Evolutionary conservation across 1,284 basidiomycete species (phyloP).

Genomic region (Anthracocystis panici-leucophaei): DNA sequence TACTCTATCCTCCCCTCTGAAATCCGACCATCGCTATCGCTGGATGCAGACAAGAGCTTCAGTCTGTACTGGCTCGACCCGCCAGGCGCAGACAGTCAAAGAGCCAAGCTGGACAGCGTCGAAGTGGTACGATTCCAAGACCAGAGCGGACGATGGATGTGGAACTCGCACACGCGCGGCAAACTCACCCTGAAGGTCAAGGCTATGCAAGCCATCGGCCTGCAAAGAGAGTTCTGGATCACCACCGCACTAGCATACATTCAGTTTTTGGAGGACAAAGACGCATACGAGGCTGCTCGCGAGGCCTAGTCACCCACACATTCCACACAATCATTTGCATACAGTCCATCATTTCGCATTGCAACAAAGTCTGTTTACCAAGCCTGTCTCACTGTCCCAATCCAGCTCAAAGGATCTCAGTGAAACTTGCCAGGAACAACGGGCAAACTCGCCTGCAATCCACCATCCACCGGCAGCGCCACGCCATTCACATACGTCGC

Average conservation of each 20-base stretch:
- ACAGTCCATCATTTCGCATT: slow-evolving; percentile 1
- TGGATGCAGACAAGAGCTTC: slow-evolving; percentile 58
- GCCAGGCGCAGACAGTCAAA: neutral
- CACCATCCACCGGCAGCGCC: slow-evolving; percentile 87
- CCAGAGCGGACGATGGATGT: slow-evolving; percentile 53
- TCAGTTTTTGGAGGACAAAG: slow-evolving; percentile 60
- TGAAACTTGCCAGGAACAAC: slow-evolving; percentile 76
- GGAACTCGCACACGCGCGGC: slow-evolving; percentile 55
- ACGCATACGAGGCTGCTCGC: slow-evolving; percentile 43
- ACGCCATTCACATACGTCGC: slow-evolving; percentile 92
- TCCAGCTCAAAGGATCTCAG: slow-evolving; percentile 7
- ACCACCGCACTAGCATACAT: slow-evolving; percentile 56
- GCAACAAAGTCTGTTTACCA: neutral
- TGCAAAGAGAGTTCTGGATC: slow-evolving; percentile 61
- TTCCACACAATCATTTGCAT: slow-evolving; percentile 2
- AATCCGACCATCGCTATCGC: slow-evolving; percentile 46
- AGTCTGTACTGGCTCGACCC: slow-evolving; percentile 57
- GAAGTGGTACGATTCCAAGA: slow-evolving; percentile 58
- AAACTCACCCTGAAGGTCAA: slow-evolving; percentile 46
- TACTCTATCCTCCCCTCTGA: slow-evolving; percentile 52
- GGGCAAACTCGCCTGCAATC: slow-evolving; percentile 80
- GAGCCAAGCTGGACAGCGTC: slow-evolving; percentile 6
- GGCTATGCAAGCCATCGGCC: slow-evolving; percentile 51
- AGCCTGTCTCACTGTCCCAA: neutral
- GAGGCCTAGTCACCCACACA: slow-evolving; percentile 9